Base-by-base conservation (phyloP, 257 asterid species). In the Ocimum tenuiflorum region DNA sequence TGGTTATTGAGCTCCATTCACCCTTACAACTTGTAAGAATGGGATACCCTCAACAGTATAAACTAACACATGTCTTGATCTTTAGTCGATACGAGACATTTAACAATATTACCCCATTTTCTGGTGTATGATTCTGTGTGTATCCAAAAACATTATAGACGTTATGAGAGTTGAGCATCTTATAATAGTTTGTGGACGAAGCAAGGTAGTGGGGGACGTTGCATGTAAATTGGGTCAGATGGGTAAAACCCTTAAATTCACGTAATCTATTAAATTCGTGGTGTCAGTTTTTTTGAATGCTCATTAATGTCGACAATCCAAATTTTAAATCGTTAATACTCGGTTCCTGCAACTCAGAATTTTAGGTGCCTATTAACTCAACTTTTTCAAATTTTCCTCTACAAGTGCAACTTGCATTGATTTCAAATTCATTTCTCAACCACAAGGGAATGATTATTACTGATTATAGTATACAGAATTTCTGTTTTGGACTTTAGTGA, bases 341-440 rank as follows among this genome's bases (percentile, higher is more conserved):
- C 10, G 14, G 60, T 67, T 62, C 46, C 62, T 64, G 52, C 63
- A 20, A 35, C 47, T 60, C 77, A 59, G 55, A 42, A 65, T 17
- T 31, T 67, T 76, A 65, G 80, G 77, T 70, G 36, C 63, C 38
- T 43, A 60, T 66, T 68, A 11, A 73, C 13, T 49, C 10, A 15
- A 19, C 41, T 13, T 72, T 59, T 24, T 70, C 12, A 7, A 64
- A 41, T 29, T 33, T 60, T n/a, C 67, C 0, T 63, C 69, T 9
- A 7, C 1, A 12, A 22, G 1, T 48, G n/a, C 36, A 41, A 52
- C 68, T 46, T 65, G 41, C 7, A 8, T 5, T n/a, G 39, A 58
- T 24, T 48, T 59, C 17, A 49, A 49, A 60, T 61, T 67, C 14
- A 67, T 41, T 59, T 73, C 69, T 33, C 70, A 60, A 73, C 78